A percentile compares a stretch with the other conserved stretches of the same genome.
Evolutionary conservation across 108 stramenopile genomes (phyloP).

Genomic region (Nitzschia sp.): DNA sequence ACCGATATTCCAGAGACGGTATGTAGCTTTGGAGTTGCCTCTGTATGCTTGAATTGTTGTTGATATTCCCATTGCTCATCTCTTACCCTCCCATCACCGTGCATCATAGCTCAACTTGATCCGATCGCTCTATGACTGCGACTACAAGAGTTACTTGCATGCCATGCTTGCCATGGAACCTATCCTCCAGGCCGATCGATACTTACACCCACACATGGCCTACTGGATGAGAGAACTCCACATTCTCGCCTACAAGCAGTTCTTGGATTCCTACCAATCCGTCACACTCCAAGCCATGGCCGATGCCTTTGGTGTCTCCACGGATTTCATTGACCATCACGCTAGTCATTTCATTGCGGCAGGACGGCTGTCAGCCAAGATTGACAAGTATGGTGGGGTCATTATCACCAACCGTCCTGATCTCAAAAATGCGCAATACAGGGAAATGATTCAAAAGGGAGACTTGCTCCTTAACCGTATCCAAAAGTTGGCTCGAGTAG

Average conservation of each 20-base stretch:
- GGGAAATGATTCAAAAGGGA: constrained; percentile 95
- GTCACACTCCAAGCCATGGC: constrained; percentile 95
- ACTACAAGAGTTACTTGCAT: constrained; percentile 90
- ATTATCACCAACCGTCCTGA: constrained; percentile 96
- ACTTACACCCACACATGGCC: constrained; percentile 80
- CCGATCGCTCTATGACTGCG: constrained; percentile 89
- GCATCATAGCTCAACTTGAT: constrained; percentile 62
- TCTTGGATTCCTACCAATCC: constrained; percentile 97
- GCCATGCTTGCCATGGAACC: constrained; percentile 87
- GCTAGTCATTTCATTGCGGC: constrained; percentile 97
- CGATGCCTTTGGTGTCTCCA: constrained; percentile 87
- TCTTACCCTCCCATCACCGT: not conserved
- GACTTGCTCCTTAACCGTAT: constrained; percentile 96
- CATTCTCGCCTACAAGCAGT: constrained; percentile 93
- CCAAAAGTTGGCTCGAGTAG: constrained; percentile 93
- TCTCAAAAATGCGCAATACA: constrained; percentile 95
- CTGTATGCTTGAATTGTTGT: too few relatives aligned
- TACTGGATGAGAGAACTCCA: constrained; percentile 93
- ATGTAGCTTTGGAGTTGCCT: too few relatives aligned
- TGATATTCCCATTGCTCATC: too few relatives aligned
- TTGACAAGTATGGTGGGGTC: constrained; percentile 97
- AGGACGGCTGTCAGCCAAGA: constrained; percentile 92
- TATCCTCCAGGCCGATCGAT: constrained; percentile 76
- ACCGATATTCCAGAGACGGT: constrained; percentile 79
- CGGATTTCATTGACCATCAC: constrained; percentile 90